Evolutionary conservation across 257 asterid genomes (phyloP).

Genomic region (Handroanthus guayacan): DNA sequence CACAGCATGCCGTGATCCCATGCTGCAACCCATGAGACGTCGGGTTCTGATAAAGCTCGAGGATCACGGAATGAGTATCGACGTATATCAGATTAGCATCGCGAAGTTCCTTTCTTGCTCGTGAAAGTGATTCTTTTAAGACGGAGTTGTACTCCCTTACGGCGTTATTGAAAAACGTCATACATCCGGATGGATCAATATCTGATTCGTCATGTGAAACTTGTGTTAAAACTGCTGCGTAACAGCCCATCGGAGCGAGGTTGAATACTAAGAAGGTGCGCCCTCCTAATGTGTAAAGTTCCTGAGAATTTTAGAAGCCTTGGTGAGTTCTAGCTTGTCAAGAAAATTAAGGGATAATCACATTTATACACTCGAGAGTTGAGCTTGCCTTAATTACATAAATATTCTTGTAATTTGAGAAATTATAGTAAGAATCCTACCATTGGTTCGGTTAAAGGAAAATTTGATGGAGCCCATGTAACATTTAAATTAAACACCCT

Average conservation of each 20-base stretch:
- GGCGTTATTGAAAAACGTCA: constrained; percentile 62
- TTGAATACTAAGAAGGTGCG: constrained; percentile 66
- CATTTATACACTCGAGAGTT: too few relatives aligned
- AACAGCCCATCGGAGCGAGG: constrained; percentile 74
- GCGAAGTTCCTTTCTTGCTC: constrained; percentile 46
- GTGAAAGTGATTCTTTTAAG: constrained; percentile 50
- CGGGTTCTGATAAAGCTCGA: constrained; percentile 62
- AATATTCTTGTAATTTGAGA: too few relatives aligned
- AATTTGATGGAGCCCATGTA: too few relatives aligned
- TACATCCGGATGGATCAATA: constrained; percentile 63
- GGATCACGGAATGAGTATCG: constrained; percentile 55
- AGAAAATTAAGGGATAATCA: too few relatives aligned
- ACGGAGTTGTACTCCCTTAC: constrained; percentile 57
- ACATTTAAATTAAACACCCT: too few relatives aligned
- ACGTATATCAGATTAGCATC: constrained; percentile 54
- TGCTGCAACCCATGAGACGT: constrained; percentile 57
- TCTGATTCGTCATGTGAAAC: constrained; percentile 54
- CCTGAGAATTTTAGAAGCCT: constrained; percentile 43
- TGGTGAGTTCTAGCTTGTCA: too few relatives aligned
- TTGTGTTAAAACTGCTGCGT: constrained; percentile 52
- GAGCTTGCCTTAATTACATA: neutral
- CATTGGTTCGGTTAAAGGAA: too few relatives aligned
- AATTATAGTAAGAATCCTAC: too few relatives aligned
- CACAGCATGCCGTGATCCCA: constrained; percentile 74
- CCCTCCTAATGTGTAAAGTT: constrained; percentile 60